A percentile compares a stretch with the other conserved stretches of the same genome.
phyloP scores from a whole-genome alignment of 2,329 filamentous ascomycete species.

The Paradendryphiella salina region DNA sequence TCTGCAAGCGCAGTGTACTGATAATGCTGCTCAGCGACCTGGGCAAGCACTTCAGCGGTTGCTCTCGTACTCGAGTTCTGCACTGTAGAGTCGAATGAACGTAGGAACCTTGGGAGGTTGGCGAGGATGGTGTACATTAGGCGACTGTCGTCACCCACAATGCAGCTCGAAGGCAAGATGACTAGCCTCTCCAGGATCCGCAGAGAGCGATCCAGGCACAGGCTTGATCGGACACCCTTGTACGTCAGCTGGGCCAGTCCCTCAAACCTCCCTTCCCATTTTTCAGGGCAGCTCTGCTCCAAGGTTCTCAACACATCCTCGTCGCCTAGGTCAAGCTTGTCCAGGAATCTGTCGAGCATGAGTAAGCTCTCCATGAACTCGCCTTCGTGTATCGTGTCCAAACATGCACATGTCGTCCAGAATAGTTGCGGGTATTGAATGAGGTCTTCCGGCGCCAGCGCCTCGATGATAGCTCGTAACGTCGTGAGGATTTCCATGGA shows the following conservation, averaged over 20 bases:
- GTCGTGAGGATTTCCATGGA: conserved; percentile 98
- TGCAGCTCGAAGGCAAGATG: conserved; percentile 72
- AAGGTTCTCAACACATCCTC: conserved; percentile 70
- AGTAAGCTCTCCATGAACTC: conserved; percentile 90
- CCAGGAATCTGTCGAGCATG: conserved; percentile 85
- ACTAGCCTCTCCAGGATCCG: conserved; percentile 77
- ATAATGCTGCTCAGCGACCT: conserved; percentile 74
- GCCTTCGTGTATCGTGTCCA: conserved; percentile 94
- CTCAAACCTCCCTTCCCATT: conserved; percentile 88
- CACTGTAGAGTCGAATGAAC: conserved; percentile 70
- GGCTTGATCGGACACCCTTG: conserved; percentile 86
- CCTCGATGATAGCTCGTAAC: conserved; percentile 84
- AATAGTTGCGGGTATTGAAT: conserved; percentile 93
- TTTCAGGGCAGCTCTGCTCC: conserved; percentile 75
- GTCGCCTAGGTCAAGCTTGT: conserved; percentile 79
- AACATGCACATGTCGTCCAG: conserved; percentile 95
- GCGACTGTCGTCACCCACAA: conserved; percentile 81
- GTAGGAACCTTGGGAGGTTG: conserved; percentile 85
- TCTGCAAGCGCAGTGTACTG: conserved; percentile 68
- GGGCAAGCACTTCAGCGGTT: conserved; percentile 70
- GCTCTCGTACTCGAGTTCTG: conserved; percentile 56
- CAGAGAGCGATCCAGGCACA: conserved; percentile 77
- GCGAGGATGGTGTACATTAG: conserved; percentile 85
- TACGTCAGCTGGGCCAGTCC: conserved; percentile 84
- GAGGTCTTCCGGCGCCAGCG: conserved; percentile 76